A percentile compares a stretch with the other conserved stretches of the same genome.
Evolutionary conservation across 306 rosid species (phyloP).

Genomic region (Prunus mira): DNA sequence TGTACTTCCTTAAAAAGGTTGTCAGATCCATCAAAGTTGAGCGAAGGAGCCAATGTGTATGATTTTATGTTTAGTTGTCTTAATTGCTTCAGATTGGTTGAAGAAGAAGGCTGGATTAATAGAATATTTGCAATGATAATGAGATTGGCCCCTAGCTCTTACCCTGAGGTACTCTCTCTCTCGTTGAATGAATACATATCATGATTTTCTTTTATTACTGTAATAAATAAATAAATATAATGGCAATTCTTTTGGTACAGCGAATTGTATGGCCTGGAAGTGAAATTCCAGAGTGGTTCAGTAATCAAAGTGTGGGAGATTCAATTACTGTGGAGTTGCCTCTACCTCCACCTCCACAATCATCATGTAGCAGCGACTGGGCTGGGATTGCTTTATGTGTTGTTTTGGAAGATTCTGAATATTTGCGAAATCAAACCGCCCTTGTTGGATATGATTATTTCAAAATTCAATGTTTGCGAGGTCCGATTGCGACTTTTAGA

Average conservation of each 20-base stretch:
- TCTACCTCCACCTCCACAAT: too few relatives aligned
- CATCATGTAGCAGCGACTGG: background rate
- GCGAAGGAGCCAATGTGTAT: background rate
- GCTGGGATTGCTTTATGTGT: background rate
- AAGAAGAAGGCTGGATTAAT: background rate
- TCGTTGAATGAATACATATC: too few relatives aligned
- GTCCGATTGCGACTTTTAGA: background rate
- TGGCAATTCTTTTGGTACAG: too few relatives aligned
- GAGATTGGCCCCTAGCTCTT: background rate
- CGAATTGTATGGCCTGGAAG: background rate
- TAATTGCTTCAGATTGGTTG: conserved; percentile 13
- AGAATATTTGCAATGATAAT: background rate
- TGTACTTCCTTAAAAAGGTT: conserved; percentile 7
- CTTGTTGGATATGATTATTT: background rate
- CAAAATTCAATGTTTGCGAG: too few relatives aligned
- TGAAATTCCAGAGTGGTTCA: conserved; percentile 17
- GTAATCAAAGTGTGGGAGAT: background rate
- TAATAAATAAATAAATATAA: background rate
- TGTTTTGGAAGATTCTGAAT: too few relatives aligned
- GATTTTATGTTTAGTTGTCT: background rate
- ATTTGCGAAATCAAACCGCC: too few relatives aligned
- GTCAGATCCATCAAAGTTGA: background rate
- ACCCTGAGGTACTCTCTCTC: background rate
- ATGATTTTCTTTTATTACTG: too few relatives aligned
- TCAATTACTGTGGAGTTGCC: background rate